A percentile compares a stretch with the other conserved stretches of the same genome.
phyloP scores from a whole-genome alignment of 1,139 yeast genomes.

The Yamadazyma spencermartinsiae region DNA sequence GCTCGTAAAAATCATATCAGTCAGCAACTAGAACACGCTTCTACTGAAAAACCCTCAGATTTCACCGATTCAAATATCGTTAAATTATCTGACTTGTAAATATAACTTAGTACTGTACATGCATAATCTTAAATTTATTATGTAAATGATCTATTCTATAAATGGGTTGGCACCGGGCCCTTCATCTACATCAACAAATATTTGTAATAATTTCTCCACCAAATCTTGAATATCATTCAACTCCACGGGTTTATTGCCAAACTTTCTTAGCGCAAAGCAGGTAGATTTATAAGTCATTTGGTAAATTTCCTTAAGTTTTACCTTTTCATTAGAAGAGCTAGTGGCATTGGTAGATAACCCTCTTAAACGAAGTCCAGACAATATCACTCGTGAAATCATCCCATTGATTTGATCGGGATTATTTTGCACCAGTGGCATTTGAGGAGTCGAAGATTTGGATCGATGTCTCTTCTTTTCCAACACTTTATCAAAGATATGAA shows the following conservation, averaged over 20 bases:
- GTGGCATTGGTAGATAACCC: conserved; percentile 33
- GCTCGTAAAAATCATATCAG: conserved; percentile 29
- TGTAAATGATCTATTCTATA: conserved; percentile 6
- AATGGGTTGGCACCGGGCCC: conserved; percentile 11
- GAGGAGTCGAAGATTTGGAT: conserved; percentile 19
- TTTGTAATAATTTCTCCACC: conserved; percentile 36
- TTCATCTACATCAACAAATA: conserved; percentile 33
- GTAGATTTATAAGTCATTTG: conserved; percentile 46
- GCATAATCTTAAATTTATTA: neutral
- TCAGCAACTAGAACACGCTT: conserved; percentile 34
- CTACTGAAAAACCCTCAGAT: conserved; percentile 24
- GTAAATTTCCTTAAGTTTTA: conserved; percentile 42
- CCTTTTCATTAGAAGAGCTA: conserved; percentile 27
- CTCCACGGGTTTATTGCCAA: conserved; percentile 19
- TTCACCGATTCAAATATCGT: conserved; percentile 13
- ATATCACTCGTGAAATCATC: conserved; percentile 36
- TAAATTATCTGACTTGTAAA: conserved; percentile 19
- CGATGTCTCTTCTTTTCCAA: conserved; percentile 27
- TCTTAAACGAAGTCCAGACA: conserved; percentile 44
- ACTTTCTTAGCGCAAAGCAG: conserved; percentile 41
- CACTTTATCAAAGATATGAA: conserved; percentile 36
- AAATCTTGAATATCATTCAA: conserved; percentile 37
- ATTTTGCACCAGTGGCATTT: conserved; percentile 8
- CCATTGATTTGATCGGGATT: conserved; percentile 28
- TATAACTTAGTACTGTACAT: conserved; percentile 4